phyloP scores from a whole-genome alignment of 257 asterid species.

The Solanum pennellii region DNA sequence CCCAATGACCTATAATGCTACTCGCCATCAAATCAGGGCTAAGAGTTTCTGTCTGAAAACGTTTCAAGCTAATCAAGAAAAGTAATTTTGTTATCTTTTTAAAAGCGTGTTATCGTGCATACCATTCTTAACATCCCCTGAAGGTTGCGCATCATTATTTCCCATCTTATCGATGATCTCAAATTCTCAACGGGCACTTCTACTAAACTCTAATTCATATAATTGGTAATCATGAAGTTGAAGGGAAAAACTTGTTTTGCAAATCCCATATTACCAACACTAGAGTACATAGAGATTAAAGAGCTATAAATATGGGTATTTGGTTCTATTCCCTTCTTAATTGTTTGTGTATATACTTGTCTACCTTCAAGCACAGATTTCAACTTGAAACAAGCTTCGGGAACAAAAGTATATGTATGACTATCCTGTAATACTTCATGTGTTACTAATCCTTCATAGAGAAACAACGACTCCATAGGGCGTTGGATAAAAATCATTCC shows the following conservation, averaged over 20 bases:
- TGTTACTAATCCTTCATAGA: background rate
- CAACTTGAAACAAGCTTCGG: constrained; percentile 13
- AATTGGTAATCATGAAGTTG: constrained; percentile 13
- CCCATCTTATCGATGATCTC: background rate
- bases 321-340: constrained; percentile 2
- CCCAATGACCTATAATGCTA: background rate
- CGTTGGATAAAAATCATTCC: constrained; percentile 5
- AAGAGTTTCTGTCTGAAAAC: background rate
- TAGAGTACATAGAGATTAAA: constrained; percentile 6
- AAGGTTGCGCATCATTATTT: constrained; percentile 1
- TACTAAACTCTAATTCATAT: background rate
- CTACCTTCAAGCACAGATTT: constrained; percentile 6
- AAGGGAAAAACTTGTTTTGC: constrained; percentile 1
- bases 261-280: background rate
- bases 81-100: background rate
- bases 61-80: too few relatives aligned
- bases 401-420: constrained; percentile 16
- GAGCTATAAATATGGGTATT: constrained; percentile 1
- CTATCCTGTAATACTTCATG: constrained; percentile 1
- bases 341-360: constrained; percentile 5
- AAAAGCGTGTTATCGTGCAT: constrained; percentile 3
- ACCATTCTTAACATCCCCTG: constrained; percentile 11
- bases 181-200: background rate
- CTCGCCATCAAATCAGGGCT: background rate
- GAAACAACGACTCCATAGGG: background rate